These are phyloP conservation scores for Eucalyptus sp. DNA, from an alignment of 345 rosid genomes.

Conservation along the genomic window DNA sequence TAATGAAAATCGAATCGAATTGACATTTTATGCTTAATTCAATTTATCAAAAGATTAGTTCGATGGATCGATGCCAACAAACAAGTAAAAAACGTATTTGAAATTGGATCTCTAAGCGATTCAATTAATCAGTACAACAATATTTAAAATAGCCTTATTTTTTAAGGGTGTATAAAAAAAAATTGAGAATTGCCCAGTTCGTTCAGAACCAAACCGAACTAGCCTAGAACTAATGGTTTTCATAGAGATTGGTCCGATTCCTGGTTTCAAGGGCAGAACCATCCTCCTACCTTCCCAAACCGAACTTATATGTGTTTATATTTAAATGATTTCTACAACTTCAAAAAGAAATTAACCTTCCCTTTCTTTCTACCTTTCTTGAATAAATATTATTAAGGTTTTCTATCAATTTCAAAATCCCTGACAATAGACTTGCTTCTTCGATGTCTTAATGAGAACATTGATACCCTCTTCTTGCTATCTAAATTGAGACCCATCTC, in stretches of 20 bases:
- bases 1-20: fast-evolving
- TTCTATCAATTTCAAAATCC: background rate
- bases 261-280: fast-evolving
- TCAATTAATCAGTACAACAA: background rate
- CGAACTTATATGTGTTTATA: no score
- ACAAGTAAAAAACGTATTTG: background rate
- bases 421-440: background rate
- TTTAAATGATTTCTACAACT: background rate
- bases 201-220: fast-evolving
- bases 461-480: background rate
- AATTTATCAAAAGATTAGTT: background rate
- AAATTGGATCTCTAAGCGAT: fast-evolving
- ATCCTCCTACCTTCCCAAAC: fast-evolving
- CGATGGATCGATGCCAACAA: fast-evolving
- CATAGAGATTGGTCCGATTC: fast-evolving
- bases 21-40: background rate
- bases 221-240: fast-evolving
- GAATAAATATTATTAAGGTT: background rate
- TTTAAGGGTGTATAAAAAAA: background rate
- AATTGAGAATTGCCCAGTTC: fast-evolving
- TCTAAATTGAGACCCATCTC: background rate
- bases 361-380: fast-evolving
- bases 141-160: fast-evolving
- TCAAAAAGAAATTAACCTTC: background rate
- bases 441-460: background rate